These are phyloP conservation scores for Penicillium italicum DNA, from an alignment of 2,329 filamentous ascomycete genomes.

Conservation along the genomic window DNA sequence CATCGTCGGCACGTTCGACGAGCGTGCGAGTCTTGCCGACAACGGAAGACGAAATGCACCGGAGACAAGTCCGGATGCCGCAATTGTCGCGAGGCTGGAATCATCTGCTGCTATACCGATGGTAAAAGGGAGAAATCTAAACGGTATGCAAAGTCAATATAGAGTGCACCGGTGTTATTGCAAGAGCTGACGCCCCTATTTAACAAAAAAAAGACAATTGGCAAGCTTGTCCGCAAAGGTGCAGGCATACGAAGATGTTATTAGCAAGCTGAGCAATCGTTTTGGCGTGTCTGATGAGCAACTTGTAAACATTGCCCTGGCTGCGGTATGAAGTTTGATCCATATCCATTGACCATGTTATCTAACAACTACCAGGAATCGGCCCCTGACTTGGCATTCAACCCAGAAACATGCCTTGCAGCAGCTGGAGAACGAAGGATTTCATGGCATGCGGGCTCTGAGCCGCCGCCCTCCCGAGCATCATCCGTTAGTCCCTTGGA, in stretches of 20 bases:
- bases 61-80: constrained; percentile 45
- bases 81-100: constrained; percentile 44
- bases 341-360: not conserved
- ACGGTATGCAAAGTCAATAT: constrained; percentile 30
- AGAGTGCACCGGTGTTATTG: not conserved
- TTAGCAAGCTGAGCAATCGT: constrained; percentile 35
- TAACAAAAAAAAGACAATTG: constrained; percentile 32
- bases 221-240: constrained; percentile 43
- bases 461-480: constrained; percentile 21
- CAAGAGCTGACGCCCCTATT: not conserved
- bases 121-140: constrained; percentile 46
- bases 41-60: constrained; percentile 47
- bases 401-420: constrained; percentile 16
- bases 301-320: constrained; percentile 33
- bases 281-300: constrained; percentile 39
- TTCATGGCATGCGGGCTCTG: constrained; percentile 19
- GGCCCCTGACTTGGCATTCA: constrained; percentile 21
- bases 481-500: constrained; percentile 36
- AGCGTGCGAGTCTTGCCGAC: constrained; percentile 46
- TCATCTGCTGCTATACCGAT: constrained; percentile 45
- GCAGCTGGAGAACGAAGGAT: constrained; percentile 19
- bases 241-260: constrained; percentile 40
- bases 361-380: constrained; percentile 26
- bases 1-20: constrained; percentile 38
- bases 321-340: constrained; percentile 26